A percentile compares a stretch with the other conserved stretches of the same genome.
These are phyloP conservation scores for Obba rivulosa DNA, from an alignment of 768 basidiomycete genomes.

Conservation along the genomic window DNA sequence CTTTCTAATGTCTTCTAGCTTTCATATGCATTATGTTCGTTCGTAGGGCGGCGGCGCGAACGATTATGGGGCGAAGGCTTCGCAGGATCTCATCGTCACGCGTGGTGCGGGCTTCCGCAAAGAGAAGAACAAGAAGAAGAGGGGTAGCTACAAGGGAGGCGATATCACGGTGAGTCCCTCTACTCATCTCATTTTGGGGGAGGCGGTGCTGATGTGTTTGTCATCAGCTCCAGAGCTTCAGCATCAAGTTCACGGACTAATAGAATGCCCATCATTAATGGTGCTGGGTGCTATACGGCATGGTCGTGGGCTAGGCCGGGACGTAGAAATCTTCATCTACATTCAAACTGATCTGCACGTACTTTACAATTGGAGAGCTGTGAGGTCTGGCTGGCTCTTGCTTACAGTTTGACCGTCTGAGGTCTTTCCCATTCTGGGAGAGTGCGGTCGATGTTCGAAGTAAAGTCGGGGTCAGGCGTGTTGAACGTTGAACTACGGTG, in stretches of 20 bases:
- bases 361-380: no score
- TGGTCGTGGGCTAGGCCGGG: no score
- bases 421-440: no score
- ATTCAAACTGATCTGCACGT: no score
- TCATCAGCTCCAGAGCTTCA: slow-evolving; percentile 81
- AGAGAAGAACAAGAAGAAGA: slow-evolving; percentile 99
- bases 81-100: slow-evolving; percentile 85
- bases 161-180: slow-evolving; percentile 76
- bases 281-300: no score
- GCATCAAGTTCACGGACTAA: slow-evolving; percentile 74
- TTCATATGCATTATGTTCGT: slow-evolving; percentile 4
- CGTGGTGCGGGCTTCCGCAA: slow-evolving; percentile 94
- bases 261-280: neutral
- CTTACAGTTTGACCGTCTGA: no score
- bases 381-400: no score
- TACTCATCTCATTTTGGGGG: neutral
- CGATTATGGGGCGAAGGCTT: slow-evolving; percentile 88
- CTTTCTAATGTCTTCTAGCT: slow-evolving; percentile 1
- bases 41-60: slow-evolving; percentile 53
- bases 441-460: no score
- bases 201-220: slow-evolving; percentile 1
- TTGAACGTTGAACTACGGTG: no score
- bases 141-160: slow-evolving; percentile 89
- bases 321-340: no score
- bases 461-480: no score